These are phyloP conservation scores for Pyronema omphalodes DNA, from an alignment of 495 filamentous ascomycete genomes.

Conservation along the genomic window DNA sequence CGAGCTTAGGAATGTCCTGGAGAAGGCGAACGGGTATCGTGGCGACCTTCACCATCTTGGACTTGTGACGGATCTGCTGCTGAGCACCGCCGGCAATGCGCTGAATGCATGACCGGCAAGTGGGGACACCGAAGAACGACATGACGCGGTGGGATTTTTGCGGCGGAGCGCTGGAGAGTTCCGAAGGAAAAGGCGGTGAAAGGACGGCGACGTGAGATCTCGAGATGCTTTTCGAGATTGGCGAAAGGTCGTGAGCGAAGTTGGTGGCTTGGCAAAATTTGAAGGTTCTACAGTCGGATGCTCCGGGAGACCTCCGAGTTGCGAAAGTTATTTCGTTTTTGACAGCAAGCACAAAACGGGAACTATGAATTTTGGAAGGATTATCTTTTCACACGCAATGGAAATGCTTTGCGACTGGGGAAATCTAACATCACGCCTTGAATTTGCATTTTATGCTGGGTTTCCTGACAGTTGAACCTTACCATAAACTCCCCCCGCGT, in stretches of 20 bases:
- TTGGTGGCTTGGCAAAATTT: neutral
- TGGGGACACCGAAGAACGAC: constrained; percentile 12
- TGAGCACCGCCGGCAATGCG: constrained; percentile 6
- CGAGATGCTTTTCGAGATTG: neutral
- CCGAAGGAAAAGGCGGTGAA: neutral
- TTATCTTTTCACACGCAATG: no score
- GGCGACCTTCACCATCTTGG: constrained; percentile 31
- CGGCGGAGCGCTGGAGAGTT: constrained; percentile 3
- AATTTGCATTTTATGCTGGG: no score
- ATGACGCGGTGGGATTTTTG: constrained; percentile 8
- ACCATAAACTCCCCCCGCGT: no score
- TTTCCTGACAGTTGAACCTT: no score
- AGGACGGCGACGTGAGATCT: neutral
- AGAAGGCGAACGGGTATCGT: constrained; percentile 41
- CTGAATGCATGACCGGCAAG: constrained; percentile 15
- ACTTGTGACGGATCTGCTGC: constrained; percentile 36
- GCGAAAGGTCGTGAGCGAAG: neutral
- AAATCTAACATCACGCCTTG: no score
- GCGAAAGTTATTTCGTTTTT: neutral
- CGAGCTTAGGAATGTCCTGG: constrained; percentile 40
- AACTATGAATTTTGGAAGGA: no score
- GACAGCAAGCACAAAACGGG: no score
- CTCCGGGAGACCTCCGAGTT: neutral
- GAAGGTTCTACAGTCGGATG: neutral
- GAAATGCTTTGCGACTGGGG: no score